Evolutionary conservation across 2,329 filamentous ascomycete species (phyloP), one percentile per base, ranked within the genome.

Genomic region (Aspergillus sp.): DNA sequence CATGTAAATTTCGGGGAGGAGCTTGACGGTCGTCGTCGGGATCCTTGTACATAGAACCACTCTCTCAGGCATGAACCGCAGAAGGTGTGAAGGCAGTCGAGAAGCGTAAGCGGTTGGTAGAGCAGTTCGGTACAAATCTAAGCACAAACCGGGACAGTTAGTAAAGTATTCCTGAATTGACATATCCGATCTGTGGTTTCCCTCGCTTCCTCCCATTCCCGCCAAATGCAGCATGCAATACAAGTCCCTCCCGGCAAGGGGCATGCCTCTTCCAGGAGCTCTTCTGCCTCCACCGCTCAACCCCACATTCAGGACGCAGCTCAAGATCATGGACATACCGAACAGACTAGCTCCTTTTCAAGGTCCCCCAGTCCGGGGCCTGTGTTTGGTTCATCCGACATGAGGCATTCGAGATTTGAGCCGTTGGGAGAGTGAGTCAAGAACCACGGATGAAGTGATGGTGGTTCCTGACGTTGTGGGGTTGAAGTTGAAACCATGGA

Each of bases 121-220:
- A 95, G 82, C 54, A 95, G 80, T 68, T 97, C 93, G 58, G 91
- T 94, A 75, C 93, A 98, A 61, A 98, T 98, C 90, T 96, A 38
- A 19, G 34, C 5, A 47, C 12, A 43, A 43, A 29, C 36, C 43
- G 44, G 41, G 48, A 43, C 19, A n/a, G 27, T 38, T 38, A 44
- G 42, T n/a, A 8, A 29, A 29, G 49, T n/a, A 40, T 7, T 26
- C 7, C 8, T 41, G n/a, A 29, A 4, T 19, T 27, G 27, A 27
- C 19, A 19, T 19, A 19, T 19, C 19, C 19, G 19, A 19, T 19
- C 19, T 19, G 19, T 19, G 19, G 19, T 19, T 19, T 19, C 19
- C 19, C 19, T 19, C 19, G 19, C 19, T 19, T 29, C n/a, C 27
- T 36, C 9, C 5, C n/a, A 34, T 28, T 44, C 34, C 10, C 33